These are phyloP conservation scores for Phaeosphaeria sp. DNA, from an alignment of 2,329 filamentous ascomycete species.

Conservation along the genomic window DNA sequence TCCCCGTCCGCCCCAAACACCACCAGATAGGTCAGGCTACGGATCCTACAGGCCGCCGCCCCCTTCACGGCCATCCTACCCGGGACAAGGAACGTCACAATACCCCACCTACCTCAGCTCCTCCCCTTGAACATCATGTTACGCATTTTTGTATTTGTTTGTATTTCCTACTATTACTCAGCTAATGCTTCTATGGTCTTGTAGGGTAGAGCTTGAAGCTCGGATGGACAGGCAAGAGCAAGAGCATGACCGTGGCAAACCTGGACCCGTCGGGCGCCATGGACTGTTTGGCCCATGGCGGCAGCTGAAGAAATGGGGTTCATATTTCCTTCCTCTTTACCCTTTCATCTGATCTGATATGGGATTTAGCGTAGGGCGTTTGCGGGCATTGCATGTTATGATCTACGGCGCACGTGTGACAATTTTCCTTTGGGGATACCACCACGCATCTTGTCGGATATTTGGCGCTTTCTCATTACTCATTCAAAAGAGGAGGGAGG, in stretches of 20 bases:
- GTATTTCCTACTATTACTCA: slow-evolving; percentile 22
- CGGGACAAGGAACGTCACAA: slow-evolving; percentile 33
- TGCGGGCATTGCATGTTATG: slow-evolving; percentile 16
- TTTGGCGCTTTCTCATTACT: neutral
- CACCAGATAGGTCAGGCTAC: slow-evolving; percentile 18
- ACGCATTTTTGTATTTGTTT: slow-evolving; percentile 7
- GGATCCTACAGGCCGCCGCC: slow-evolving; percentile 31
- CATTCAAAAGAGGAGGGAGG: neutral
- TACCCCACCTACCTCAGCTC: slow-evolving; percentile 37
- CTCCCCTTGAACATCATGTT: slow-evolving; percentile 31
- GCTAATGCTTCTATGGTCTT: slow-evolving; percentile 29
- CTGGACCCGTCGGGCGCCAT: neutral
- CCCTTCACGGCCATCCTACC: slow-evolving; percentile 27
- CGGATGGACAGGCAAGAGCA: slow-evolving; percentile 6
- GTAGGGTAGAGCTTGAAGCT: slow-evolving; percentile 44
- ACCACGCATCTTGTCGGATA: slow-evolving; percentile 8
- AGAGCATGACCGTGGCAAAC: neutral
- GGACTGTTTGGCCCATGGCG: neutral
- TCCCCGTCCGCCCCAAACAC: slow-evolving; percentile 31
- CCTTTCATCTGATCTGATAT: slow-evolving; percentile 16
- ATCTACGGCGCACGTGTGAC: slow-evolving; percentile 13
- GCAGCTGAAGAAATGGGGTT: slow-evolving; percentile 9
- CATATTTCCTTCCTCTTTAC: slow-evolving; percentile 6
- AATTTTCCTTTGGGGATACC: slow-evolving; percentile 23
- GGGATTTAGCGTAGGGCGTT: slow-evolving; percentile 32